These are phyloP conservation scores for Colletotrichum sp. DNA, from an alignment of 2,329 filamentous ascomycete genomes.

Conservation along the genomic window DNA sequence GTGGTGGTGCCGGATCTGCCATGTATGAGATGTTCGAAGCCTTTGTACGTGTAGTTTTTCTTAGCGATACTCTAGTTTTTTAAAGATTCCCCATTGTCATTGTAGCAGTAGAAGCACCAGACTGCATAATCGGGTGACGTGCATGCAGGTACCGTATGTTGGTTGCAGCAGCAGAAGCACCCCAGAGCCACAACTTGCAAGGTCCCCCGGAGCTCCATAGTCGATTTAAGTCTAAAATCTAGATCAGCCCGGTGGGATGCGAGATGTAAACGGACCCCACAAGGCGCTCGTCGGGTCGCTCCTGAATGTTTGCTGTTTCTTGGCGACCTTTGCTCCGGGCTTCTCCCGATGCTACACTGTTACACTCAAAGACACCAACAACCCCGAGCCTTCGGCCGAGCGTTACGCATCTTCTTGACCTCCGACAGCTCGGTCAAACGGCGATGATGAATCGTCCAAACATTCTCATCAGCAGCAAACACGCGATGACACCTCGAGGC, in stretches of 20 bases:
- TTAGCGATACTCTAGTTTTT: background rate
- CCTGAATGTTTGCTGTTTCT: background rate
- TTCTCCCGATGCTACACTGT: background rate
- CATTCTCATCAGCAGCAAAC: background rate
- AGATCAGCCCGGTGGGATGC: background rate
- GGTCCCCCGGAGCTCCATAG: background rate
- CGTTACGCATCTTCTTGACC: fast-evolving
- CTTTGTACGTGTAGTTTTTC: background rate
- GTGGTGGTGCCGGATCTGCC: background rate
- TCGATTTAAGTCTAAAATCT: background rate
- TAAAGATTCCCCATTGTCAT: background rate
- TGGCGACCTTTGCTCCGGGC: background rate
- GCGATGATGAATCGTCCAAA: background rate
- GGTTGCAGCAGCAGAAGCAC: background rate
- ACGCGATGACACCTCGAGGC: background rate
- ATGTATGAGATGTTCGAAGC: constrained; percentile 8
- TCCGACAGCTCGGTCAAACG: too few relatives aligned
- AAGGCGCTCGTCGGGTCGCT: background rate
- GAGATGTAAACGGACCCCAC: background rate
- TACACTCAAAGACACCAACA: background rate
- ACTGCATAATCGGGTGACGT: background rate
- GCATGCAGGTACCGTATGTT: background rate
- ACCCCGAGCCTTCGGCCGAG: background rate
- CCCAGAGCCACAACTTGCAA: background rate
- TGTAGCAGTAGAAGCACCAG: background rate